phyloP scores from a whole-genome alignment of 1,139 yeast genomes.

The Yamadazyma buinensis region DNA sequence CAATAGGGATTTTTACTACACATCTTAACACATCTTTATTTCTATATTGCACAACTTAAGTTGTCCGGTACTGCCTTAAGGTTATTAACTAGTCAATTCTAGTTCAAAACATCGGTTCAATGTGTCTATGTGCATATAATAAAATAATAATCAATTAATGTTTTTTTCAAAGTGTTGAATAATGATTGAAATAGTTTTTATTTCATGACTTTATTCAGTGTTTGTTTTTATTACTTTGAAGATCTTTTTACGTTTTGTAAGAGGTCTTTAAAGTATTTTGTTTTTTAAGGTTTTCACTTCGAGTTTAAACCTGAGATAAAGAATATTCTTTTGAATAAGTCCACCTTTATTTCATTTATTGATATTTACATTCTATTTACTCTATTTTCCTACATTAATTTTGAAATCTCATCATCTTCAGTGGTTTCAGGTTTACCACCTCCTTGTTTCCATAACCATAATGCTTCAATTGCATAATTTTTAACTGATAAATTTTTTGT shows the following conservation, averaged over 20 bases:
- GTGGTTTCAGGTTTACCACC: constrained; percentile 45
- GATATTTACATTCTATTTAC: constrained; percentile 6
- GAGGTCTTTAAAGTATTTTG: no score
- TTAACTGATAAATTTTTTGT: constrained; percentile 73
- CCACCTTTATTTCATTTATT: constrained; percentile 2
- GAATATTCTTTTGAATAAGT: no score
- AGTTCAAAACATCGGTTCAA: constrained; percentile 49
- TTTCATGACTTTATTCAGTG: no score
- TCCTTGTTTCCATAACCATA: constrained; percentile 90
- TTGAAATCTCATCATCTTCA: constrained; percentile 13
- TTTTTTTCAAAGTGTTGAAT: no score
- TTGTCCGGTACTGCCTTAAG: constrained; percentile 37
- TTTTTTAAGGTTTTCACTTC: not conserved
- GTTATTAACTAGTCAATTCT: no score
- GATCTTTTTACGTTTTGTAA: constrained; percentile 1
- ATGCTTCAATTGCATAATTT: constrained; percentile 85
- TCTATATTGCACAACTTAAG: constrained; percentile 51
- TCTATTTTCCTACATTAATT: constrained; percentile 7
- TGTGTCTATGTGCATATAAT: constrained; percentile 51
- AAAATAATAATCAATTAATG: constrained; percentile 3
- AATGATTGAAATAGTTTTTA: constrained; percentile 1
- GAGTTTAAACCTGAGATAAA: constrained; percentile 1
- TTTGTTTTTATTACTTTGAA: no score
- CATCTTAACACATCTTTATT: no score
- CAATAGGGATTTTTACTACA: no score